These are phyloP conservation scores for Coriolopsis trogii DNA, from an alignment of 1,284 basidiomycete species.

Conservation along the genomic window DNA sequence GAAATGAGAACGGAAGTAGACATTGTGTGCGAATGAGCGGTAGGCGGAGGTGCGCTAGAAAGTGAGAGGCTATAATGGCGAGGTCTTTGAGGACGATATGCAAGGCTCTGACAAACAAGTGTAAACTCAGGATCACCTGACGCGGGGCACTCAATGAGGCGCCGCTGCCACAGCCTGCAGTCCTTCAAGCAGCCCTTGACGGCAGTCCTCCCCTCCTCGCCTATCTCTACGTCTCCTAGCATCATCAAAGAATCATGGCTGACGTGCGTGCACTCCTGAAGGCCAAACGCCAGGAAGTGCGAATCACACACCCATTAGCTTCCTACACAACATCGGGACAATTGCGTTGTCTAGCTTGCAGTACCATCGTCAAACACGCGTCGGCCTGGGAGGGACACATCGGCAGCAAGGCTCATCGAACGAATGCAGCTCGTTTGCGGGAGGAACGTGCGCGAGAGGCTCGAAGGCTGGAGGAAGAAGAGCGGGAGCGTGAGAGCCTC, in stretches of 20 bases:
- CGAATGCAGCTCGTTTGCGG: constrained; percentile 56
- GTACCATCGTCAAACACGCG: constrained; percentile 65
- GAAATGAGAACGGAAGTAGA: constrained; percentile 65
- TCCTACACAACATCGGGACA: constrained; percentile 65
- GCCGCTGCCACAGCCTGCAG: too few relatives aligned
- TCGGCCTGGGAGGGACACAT: constrained; percentile 85
- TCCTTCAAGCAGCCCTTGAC: too few relatives aligned
- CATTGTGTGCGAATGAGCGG: constrained; percentile 41
- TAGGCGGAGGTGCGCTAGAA: too few relatives aligned
- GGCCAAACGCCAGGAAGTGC: constrained; percentile 73
- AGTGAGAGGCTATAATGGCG: too few relatives aligned
- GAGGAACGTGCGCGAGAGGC: constrained; percentile 47
- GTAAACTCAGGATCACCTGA: too few relatives aligned
- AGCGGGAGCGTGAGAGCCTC: constrained; percentile 27
- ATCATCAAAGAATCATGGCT: too few relatives aligned
- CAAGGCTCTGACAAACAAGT: too few relatives aligned
- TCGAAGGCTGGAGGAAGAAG: constrained; percentile 29
- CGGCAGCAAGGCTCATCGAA: constrained; percentile 77
- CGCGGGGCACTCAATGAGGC: too few relatives aligned
- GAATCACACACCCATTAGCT: constrained; percentile 72
- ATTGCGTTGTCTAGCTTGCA: constrained; percentile 71
- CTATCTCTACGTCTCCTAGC: too few relatives aligned
- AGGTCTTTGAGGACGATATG: too few relatives aligned
- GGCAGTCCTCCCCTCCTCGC: too few relatives aligned
- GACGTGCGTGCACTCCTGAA: constrained; percentile 76